Base-by-base conservation (phyloP, 2,329 filamentous ascomycete species). In the Fusarium albidum region DNA sequence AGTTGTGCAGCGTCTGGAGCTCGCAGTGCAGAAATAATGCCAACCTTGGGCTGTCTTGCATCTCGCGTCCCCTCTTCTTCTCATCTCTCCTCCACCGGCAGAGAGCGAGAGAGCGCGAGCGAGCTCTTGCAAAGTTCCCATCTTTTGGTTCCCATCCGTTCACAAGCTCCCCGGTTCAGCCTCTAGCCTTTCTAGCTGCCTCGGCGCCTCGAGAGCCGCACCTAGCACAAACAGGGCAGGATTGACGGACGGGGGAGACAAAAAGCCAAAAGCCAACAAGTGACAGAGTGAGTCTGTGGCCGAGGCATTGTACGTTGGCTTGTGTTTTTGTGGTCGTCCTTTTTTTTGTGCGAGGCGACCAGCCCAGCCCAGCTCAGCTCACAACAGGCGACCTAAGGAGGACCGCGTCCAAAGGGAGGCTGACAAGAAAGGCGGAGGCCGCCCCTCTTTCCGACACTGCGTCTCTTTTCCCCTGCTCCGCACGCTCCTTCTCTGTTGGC, bases 341-440 rank as follows among this genome's bases (percentile, higher is more conserved):
- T 39, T 46, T 47, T 57, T 46, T 47, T 57, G 45, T 59, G 42
- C 41, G 54, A 61, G 55, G 57, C 43, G 29, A 53, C 17, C 50
- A 50, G 41, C 57, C 17, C 50, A 50, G 41, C 57, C 37, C 43
- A 46, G 32, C 44, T 51, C 57, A 55, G 53, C 58, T 61, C 49
- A 29, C 57, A 57, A 46, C 57, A 47, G 42, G 41, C 27, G 49
- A 44, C 26, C 44, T 42, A 11, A 15, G 31, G 42, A 38, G n/a
- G 27, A n/a, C 37, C 40, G 35, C 33, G 45, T 42, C 46, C 38
- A 49, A 31, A 46, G 57, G 62, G 61, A 66, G 64, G 64, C 64
- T 66, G 64, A 66, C 55, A 50, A 29, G 49, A 43, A 60, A 60
- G 63, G 64, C 52, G 64, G 61, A 65, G 57, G 40, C 57, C 43